Evolutionary conservation across 306 rosid species (phyloP).

Genomic region (Urtica urens): DNA sequence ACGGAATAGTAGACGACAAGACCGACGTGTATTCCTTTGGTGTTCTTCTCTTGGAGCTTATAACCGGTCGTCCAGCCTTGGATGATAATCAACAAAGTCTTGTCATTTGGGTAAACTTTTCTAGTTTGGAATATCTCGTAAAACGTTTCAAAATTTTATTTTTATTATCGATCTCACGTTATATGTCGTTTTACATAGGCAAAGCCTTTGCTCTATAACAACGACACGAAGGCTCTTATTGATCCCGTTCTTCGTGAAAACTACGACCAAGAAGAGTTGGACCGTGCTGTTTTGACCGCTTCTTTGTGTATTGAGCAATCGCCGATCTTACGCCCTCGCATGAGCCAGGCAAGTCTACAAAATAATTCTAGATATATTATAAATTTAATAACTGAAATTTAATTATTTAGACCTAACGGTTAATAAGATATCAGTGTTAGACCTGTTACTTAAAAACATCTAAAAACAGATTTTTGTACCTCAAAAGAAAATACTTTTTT

Average conservation of each 20-base stretch:
- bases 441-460: too few species aligned
- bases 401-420: too few species aligned
- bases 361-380: neutral
- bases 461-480: too few species aligned
- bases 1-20: constrained; percentile 68
- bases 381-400: too few species aligned
- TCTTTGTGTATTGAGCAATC: constrained; percentile 66
- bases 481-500: too few species aligned
- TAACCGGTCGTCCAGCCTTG: constrained; percentile 68
- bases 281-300: constrained; percentile 54
- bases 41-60: constrained; percentile 64
- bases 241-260: constrained; percentile 54
- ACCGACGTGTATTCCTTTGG: constrained; percentile 78
- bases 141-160: neutral
- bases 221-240: constrained; percentile 34
- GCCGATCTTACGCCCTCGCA: constrained; percentile 59
- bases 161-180: neutral
- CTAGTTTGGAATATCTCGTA: constrained; percentile 1
- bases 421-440: too few species aligned
- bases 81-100: constrained; percentile 49
- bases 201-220: constrained; percentile 45
- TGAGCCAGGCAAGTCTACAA: constrained; percentile 58
- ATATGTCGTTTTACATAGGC: constrained; percentile 42
- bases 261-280: constrained; percentile 41
- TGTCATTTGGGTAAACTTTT: constrained; percentile 46